Evolutionary conservation across 1,284 basidiomycete species (phyloP), one percentile per base, ranked within the genome.

Genomic region (Lignosus rhinocerotis): DNA sequence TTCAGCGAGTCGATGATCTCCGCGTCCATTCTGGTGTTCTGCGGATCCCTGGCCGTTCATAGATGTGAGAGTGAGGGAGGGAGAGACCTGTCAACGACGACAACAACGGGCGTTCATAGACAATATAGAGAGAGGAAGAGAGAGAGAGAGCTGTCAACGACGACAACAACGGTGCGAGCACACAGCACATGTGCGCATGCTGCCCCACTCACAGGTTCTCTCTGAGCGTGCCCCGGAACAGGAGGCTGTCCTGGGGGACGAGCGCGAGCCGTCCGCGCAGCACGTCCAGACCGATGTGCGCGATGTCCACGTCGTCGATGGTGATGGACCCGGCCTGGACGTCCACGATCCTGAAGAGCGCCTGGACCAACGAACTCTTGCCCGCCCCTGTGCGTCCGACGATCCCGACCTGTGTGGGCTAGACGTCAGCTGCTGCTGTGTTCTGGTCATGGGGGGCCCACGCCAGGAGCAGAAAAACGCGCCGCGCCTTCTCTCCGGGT

Each of bases 381-480:
- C 92, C 87, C 49, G 88, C 86, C 11, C 87, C 88, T 0, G 88
- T 91, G 6, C 88, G 75, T 5, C 90, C 90, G 19, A 92, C 87
- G 36, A 93, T 81, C 6, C 90, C 90, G 58, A 94, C 70, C 83
- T 83, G 44, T 83, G 44, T 19, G 8, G 11, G 9, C 16, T 10
- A 16, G n/a, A 17, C 10, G 6, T 10, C 10, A 30, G 34, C 33
- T 21, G 14, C 4, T 8, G n/a, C 25, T 12, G 17, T n/a, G n/a
- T n/a, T n/a, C n/a, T n/a, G n/a, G n/a, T n/a, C n/a, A n/a, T n/a
- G n/a, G n/a, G n/a, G n/a, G n/a, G n/a, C n/a, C n/a, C n/a, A n/a
- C n/a, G n/a, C n/a, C n/a, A n/a, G n/a, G n/a, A n/a, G n/a, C 9
- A 34, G 9, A 46, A 7, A 7, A 7, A 7, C 21, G 21, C 9